Conservation (phyloP, 768 basidiomycete species). For the Leccinum subtestaceum region DNA sequence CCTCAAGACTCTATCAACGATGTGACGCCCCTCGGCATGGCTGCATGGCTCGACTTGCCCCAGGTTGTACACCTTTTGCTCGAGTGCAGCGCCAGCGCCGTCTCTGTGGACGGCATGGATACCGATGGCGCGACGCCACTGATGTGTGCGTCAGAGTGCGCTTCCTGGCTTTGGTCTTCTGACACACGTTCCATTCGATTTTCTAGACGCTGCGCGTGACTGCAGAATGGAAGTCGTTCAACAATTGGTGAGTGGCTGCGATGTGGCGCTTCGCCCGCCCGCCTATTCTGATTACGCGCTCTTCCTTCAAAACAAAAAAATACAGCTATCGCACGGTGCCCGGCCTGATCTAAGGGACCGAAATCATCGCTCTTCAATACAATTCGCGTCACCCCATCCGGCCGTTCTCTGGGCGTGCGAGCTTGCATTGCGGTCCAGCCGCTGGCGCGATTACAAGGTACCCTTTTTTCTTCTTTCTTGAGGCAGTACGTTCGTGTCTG, state of each 20-base stretch:
- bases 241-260: constrained; percentile 58
- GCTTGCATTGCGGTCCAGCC: constrained; percentile 54
- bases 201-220: constrained; percentile 73
- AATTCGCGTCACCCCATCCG: constrained; percentile 63
- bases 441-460: constrained; percentile 62
- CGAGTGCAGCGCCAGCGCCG: constrained; percentile 55
- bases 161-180: constrained; percentile 2
- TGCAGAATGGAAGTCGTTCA: constrained; percentile 65
- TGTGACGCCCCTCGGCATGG: constrained; percentile 74
- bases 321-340: constrained; percentile 59
- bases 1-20: constrained; percentile 67
- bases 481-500: constrained; percentile 1
- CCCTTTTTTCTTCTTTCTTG: constrained; percentile 13
- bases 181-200: background rate
- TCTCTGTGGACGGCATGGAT: constrained; percentile 75
- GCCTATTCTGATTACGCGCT: constrained; percentile 5
- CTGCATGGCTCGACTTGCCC: constrained; percentile 71
- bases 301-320: background rate
- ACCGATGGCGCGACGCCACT: constrained; percentile 73
- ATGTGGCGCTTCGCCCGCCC: constrained; percentile 1
- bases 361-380: constrained; percentile 69
- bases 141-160: constrained; percentile 62
- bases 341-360: constrained; percentile 71
- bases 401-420: constrained; percentile 71
- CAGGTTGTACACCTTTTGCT: constrained; percentile 61